Evolutionary conservation across 257 asterid genomes (phyloP).

Genomic region (Scutellaria minor): DNA sequence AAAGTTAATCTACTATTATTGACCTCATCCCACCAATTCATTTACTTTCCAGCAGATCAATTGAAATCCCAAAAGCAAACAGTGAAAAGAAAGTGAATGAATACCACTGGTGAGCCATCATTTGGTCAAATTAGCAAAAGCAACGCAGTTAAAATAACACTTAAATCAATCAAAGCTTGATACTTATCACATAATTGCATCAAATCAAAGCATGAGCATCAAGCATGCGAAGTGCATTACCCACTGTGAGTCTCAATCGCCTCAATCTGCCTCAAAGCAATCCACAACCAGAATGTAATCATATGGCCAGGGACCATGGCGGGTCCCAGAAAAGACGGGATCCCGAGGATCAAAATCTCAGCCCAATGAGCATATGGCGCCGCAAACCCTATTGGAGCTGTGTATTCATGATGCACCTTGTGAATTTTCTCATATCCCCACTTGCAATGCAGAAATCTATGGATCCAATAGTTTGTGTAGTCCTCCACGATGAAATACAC

Average conservation of each 20-base stretch:
- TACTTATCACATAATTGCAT: constrained; percentile 34
- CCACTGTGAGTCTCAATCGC: constrained; percentile 99
- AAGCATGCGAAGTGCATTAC: constrained; percentile 81
- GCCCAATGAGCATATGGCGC: constrained; percentile 99
- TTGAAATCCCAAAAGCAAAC: constrained; percentile 54
- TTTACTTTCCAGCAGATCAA: constrained; percentile 54
- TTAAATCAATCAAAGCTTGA: constrained; percentile 48
- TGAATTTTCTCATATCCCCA: constrained; percentile 99
- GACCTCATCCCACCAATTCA: constrained; percentile 55
- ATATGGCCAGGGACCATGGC: constrained; percentile 93
- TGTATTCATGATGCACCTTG: constrained; percentile 95
- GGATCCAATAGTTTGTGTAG: constrained; percentile 93
- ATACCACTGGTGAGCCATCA: constrained; percentile 55
- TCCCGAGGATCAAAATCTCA: constrained; percentile 95
- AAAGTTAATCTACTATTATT: constrained; percentile 53
- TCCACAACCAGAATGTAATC: constrained; percentile 96
- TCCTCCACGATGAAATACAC: constrained; percentile 90
- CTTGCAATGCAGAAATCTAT: constrained; percentile 81
- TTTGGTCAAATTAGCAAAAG: constrained; percentile 67
- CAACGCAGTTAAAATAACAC: constrained; percentile 41
- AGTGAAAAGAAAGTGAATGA: constrained; percentile 44
- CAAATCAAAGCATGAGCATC: constrained; percentile 48
- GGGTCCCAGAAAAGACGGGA: constrained; percentile 93
- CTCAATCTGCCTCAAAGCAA: constrained; percentile 91
- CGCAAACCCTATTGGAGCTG: constrained; percentile 93